Base-by-base conservation (phyloP, 768 basidiomycete genomes). In the Austroboletus eburneus region DNA sequence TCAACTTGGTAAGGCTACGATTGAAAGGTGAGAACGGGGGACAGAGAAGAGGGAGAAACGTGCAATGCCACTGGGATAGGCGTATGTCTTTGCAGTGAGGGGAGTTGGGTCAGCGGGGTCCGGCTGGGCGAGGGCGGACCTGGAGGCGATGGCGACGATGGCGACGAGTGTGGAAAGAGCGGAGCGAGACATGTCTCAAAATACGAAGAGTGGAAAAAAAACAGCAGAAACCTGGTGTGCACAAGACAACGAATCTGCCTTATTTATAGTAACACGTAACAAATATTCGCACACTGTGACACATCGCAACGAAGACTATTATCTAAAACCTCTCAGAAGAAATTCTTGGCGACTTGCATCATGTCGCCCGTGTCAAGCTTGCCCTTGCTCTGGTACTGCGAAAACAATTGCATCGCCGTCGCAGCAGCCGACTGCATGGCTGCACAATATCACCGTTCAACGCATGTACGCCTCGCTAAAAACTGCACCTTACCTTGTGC, bases 1-100 rank as follows among this genome's bases (percentile, higher is more conserved):
- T 78, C 74, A 20, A 68, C 77, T 65, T 80, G 69, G 60, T 76
- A 73, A 13, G 81, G 81, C 79, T 81, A 43, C 2, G 2, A 45
- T 21, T 7, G 8, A 23, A 35, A 1, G 13, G 33, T 45, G 1
- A 46, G 40, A 4, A 5, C 1, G 9, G 34, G 6, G 12, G 7
- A 3, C 20, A 27, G 30, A 36, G 2, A 10, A 25, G 3, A 2
- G 7, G 34, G 4, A 5, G 18, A 27, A 16, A 63, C 71, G 42
- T 46, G 72, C 78, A 10, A 80, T 67, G 24, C 65, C 69, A 27
- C 45, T 57, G 2, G 77, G 75, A 43, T 74, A 76, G 0, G 69
- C 43, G 38, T 72, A 79, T 9, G 54, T 59, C 57, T 80, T 79
- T 35, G 55, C 58, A 3, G 69, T 71, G 14, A 80, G 68, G 6